Evolutionary conservation across 179 eudicot genomes (phyloP).

Genomic region (Actinidia arguta): DNA sequence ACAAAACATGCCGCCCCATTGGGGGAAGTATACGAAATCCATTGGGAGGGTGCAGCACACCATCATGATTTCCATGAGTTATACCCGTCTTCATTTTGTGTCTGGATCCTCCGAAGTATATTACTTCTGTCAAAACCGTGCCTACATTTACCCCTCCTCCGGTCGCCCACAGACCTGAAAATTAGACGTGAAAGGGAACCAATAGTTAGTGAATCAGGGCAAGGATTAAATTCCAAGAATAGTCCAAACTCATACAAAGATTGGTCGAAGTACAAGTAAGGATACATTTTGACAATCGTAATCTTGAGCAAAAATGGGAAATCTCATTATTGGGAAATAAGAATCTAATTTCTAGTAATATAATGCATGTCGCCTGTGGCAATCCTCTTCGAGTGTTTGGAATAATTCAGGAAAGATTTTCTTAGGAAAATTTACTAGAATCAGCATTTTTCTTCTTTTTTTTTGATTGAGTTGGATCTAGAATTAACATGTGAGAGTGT

Average conservation of each 20-base stretch:
- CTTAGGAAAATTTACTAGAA: no score
- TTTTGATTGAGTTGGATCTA: no score
- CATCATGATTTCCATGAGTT: conserved; percentile 84
- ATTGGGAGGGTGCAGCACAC: conserved; percentile 60
- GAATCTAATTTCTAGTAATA: no score
- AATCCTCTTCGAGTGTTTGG: no score
- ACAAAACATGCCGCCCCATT: conserved; percentile 90
- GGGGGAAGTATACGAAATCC: conserved; percentile 62
- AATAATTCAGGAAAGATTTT: no score
- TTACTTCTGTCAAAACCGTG: conserved; percentile 76
- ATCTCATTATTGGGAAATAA: no score
- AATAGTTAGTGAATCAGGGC: background rate
- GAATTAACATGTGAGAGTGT: no score
- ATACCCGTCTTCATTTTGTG: conserved; percentile 65
- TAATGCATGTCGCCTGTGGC: no score
- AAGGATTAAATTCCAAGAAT: background rate
- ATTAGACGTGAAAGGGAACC: background rate
- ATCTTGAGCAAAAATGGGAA: no score
- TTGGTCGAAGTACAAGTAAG: no score
- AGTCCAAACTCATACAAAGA: background rate
- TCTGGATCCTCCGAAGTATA: conserved; percentile 79
- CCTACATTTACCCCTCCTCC: conserved; percentile 89
- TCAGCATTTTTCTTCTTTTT: no score
- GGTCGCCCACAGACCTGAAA: conserved; percentile 77
- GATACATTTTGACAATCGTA: no score